A percentile compares a stretch with the other conserved stretches of the same genome.
These are phyloP conservation scores for Punctularia strigosozonata DNA, from an alignment of 768 basidiomycete species.

Conservation along the genomic window DNA sequence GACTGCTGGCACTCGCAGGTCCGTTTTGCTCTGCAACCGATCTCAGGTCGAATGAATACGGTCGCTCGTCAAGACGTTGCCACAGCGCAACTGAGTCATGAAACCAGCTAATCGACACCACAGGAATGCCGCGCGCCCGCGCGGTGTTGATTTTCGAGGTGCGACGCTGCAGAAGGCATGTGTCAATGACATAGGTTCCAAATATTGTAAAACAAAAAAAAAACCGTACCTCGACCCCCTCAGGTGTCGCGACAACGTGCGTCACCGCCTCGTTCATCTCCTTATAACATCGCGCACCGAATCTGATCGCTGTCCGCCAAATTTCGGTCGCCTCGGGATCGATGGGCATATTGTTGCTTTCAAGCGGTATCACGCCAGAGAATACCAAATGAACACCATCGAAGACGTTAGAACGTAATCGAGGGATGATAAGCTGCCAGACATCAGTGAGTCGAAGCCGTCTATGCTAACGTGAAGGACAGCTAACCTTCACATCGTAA, in stretches of 20 bases:
- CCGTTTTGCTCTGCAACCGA: constrained; percentile 26
- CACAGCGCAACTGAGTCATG: constrained; percentile 84
- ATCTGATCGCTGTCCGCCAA: constrained; percentile 78
- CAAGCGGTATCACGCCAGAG: constrained; percentile 91
- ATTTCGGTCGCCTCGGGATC: constrained; percentile 76
- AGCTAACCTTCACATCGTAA: constrained; percentile 74
- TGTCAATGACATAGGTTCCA: neutral
- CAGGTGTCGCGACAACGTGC: constrained; percentile 88
- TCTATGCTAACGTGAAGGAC: constrained; percentile 1
- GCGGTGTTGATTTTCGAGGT: constrained; percentile 89
- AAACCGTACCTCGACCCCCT: constrained; percentile 58
- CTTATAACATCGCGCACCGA: constrained; percentile 74
- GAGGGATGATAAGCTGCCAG: constrained; percentile 71
- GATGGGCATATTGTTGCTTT: too few relatives aligned
- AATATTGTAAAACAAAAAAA: constrained; percentile 7
- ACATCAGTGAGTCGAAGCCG: constrained; percentile 3
- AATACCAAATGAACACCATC: constrained; percentile 76
- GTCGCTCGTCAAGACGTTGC: constrained; percentile 66
- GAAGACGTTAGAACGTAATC: constrained; percentile 66
- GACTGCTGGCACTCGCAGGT: constrained; percentile 28
- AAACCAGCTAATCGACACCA: constrained; percentile 88
- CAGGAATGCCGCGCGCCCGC: constrained; percentile 62
- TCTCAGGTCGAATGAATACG: constrained; percentile 62
- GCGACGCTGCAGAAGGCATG: constrained; percentile 41
- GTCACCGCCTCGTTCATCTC: constrained; percentile 60